Conservation (phyloP, 2,329 filamentous ascomycete species). For the Lomentospora prolificans region DNA sequence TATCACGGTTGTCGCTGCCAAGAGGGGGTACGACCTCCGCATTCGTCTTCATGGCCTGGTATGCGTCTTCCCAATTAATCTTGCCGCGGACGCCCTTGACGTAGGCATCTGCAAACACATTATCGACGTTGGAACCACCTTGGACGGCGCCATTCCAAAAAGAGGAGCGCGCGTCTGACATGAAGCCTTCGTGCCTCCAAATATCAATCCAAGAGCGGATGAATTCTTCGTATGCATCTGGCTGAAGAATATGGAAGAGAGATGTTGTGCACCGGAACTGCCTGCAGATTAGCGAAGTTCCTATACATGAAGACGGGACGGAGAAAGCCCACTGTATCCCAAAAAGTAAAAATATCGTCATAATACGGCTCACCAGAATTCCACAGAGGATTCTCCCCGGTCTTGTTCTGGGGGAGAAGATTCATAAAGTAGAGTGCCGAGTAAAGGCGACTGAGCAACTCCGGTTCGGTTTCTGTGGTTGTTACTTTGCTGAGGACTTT, state of each 20-base stretch:
- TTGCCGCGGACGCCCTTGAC: constrained; percentile 55
- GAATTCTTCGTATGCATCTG: constrained; percentile 51
- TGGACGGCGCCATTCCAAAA: constrained; percentile 62
- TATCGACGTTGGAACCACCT: constrained; percentile 62
- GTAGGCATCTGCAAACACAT: constrained; percentile 62
- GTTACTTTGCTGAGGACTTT: constrained; percentile 55
- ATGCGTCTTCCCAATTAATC: constrained; percentile 55
- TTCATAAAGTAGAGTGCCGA: constrained; percentile 61
- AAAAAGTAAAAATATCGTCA: constrained; percentile 62
- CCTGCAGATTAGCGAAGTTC: constrained; percentile 8
- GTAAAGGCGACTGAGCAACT: constrained; percentile 53
- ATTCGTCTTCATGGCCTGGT: constrained; percentile 54
- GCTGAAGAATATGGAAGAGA: constrained; percentile 56
- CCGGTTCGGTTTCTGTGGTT: constrained; percentile 43
- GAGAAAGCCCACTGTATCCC: constrained; percentile 34
- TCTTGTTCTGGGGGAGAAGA: constrained; percentile 59
- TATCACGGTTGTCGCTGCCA: constrained; percentile 46
- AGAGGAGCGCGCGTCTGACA: constrained; percentile 57
- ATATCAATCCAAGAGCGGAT: constrained; percentile 60
- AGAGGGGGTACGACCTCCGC: constrained; percentile 53
- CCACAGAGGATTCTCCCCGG: constrained; percentile 62
- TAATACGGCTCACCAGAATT: constrained; percentile 56
- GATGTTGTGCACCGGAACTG: constrained; percentile 54
- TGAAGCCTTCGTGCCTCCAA: constrained; percentile 53
- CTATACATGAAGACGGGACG: not conserved